Evolutionary conservation across 2,329 filamentous ascomycete genomes (phyloP), one percentile per base, ranked within the genome.

Genomic region (Microdochium trichocladiopsis): DNA sequence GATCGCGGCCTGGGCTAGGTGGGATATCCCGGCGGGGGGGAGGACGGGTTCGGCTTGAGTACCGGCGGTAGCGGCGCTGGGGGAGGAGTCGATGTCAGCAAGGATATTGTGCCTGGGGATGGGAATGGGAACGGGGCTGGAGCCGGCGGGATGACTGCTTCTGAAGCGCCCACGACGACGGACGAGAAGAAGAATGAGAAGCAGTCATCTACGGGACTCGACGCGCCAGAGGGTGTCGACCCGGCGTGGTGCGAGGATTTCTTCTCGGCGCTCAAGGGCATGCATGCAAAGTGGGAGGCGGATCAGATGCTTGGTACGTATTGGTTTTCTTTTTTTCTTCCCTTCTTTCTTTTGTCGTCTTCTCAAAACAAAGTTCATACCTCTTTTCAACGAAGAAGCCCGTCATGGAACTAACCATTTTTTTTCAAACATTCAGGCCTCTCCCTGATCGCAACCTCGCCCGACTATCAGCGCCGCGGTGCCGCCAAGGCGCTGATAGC

Each of bases 381-480:
- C n/a, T n/a, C n/a, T n/a, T n/a, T n/a, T n/a, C n/a, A n/a, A n/a
- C n/a, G n/a, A n/a, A n/a, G n/a, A n/a, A n/a, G n/a, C n/a, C n/a
- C n/a, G n/a, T n/a, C n/a, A n/a, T n/a, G n/a, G n/a, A n/a, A n/a
- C n/a, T n/a, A n/a, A n/a, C n/a, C n/a, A n/a, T n/a, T n/a, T n/a
- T n/a, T n/a, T 4, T 8, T 18, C 18, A 45, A 21, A 45, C n/a
- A n/a, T n/a, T 8, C 36, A 72, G 70, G 66, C 4, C 63, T 71
- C 8, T 63, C 67, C 11, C 58, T 73, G 5, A 60, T 74, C 11
- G 64, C 57, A 43, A 69, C 68, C 2, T 57, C 62, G 18, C 66
- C 69, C 4, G 58, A 57, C 11, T 68, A 71, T 50, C 63, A 69
- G 49, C 58, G 66, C 24, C 63, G 61, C 45, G 70, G 72, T 1